Conservation (phyloP, 192 early-diverging fungal genomes). For the Spinellus fusiger region DNA sequence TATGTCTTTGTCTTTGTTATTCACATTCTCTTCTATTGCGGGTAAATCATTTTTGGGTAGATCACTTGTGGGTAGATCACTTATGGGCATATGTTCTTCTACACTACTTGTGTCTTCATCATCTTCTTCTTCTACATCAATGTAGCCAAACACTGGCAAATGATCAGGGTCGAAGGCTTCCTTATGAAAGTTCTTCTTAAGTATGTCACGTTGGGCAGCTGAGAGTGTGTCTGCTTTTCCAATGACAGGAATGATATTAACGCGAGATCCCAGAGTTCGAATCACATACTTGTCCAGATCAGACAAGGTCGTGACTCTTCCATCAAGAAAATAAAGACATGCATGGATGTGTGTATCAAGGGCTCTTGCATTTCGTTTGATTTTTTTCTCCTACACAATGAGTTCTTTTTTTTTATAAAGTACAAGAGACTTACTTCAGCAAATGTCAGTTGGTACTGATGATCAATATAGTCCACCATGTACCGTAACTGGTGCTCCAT, state of each 20-base stretch:
- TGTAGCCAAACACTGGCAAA: conserved; percentile 65
- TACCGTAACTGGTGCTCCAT: conserved; percentile 46
- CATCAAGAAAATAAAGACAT: conserved; percentile 86
- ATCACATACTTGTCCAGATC: conserved; percentile 40
- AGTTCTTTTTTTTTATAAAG: not conserved
- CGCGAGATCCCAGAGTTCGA: conserved; percentile 66
- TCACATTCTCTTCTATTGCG: conserved; percentile 45
- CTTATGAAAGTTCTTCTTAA: conserved; percentile 68
- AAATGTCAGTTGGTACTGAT: conserved; percentile 62
- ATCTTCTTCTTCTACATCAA: conserved; percentile 26
- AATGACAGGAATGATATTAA: conserved; percentile 83
- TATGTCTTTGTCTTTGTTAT: not conserved
- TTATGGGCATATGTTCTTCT: no score
- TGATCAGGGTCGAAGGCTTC: conserved; percentile 71
- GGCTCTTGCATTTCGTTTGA: conserved; percentile 65
- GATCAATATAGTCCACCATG: conserved; percentile 60
- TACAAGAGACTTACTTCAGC: conserved; percentile 46
- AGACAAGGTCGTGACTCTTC: conserved; percentile 58
- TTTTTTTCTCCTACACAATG: conserved; percentile 48
- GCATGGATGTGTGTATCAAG: conserved; percentile 80
- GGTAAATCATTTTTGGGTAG: no score
- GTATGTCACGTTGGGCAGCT: conserved; percentile 51
- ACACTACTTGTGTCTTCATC: not conserved
- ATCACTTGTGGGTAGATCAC: no score
- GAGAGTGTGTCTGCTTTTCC: conserved; percentile 80